Conservation (phyloP, 2,329 filamentous ascomycete species). For the Colletotrichum liaoningense region DNA sequence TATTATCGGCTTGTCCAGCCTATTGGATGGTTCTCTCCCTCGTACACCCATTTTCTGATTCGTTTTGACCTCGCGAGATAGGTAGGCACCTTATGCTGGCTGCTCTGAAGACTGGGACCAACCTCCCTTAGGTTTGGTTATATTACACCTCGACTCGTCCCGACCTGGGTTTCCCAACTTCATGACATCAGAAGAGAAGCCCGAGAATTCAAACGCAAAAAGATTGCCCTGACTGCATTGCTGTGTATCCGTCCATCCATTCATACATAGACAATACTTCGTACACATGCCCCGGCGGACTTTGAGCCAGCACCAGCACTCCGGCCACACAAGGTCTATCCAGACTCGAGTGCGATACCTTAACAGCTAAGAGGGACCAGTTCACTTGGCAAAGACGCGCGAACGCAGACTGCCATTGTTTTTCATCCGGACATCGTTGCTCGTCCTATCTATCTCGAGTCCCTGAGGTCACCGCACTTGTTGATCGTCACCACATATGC, state of each 20-base stretch:
- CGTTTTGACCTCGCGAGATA: background rate
- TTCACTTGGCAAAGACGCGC: constrained; percentile 4
- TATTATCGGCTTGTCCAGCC: background rate
- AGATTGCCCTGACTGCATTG: background rate
- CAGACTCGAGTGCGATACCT: background rate
- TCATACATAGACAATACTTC: background rate
- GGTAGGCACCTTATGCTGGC: too few relatives aligned
- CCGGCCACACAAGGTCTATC: constrained; percentile 4
- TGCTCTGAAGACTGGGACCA: background rate
- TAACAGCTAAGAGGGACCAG: background rate
- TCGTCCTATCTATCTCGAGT: background rate
- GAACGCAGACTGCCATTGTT: background rate
- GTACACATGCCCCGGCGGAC: background rate
- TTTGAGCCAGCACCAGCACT: background rate
- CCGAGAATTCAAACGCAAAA: background rate
- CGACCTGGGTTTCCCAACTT: background rate
- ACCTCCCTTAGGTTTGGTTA: background rate
- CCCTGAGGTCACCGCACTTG: background rate
- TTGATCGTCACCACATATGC: background rate
- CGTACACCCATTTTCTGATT: background rate
- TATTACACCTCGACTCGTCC: background rate
- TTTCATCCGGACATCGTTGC: constrained; percentile 7
- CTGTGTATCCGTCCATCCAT: background rate
- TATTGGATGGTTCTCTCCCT: background rate
- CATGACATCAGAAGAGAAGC: background rate